Percentiles rank a stretch among this genome's conserved stretches.
These are phyloP conservation scores for Ustilago vetiveriae DNA, from an alignment of 1,284 basidiomycete species.

Conservation along the genomic window DNA sequence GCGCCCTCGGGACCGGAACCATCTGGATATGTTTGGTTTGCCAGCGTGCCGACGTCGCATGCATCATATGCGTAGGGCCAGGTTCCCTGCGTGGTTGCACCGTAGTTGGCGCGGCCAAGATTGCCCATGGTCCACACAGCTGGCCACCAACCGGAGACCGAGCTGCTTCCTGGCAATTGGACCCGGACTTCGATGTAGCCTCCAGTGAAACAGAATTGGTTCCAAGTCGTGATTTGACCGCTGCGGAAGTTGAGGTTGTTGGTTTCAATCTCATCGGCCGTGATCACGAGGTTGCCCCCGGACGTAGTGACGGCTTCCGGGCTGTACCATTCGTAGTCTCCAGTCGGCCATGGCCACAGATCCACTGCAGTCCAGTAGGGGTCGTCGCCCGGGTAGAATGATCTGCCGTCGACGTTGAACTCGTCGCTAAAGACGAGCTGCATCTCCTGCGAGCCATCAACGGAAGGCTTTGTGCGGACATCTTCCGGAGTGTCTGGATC, in stretches of 20 bases:
- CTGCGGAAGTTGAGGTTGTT: conserved; percentile 77
- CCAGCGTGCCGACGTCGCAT: conserved; percentile 58
- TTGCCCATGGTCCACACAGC: conserved; percentile 87
- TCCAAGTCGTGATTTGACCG: conserved; percentile 74
- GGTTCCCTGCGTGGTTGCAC: conserved; percentile 72
- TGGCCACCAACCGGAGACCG: conserved; percentile 74
- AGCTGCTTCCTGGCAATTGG: conserved; percentile 81
- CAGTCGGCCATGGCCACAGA: conserved; percentile 75
- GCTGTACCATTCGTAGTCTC: conserved; percentile 72
- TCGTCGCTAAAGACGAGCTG: conserved; percentile 67
- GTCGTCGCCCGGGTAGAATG: conserved; percentile 73
- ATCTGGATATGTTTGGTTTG: conserved; percentile 56
- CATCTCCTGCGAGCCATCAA: conserved; percentile 68
- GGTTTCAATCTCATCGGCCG: conserved; percentile 64
- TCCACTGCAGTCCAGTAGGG: conserved; percentile 78
- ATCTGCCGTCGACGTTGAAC: conserved; percentile 65
- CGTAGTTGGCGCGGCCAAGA: conserved; percentile 65
- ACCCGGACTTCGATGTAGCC: conserved; percentile 82
- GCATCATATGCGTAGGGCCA: conserved; percentile 74
- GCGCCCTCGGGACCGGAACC: conserved; percentile 67
- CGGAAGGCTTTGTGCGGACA: conserved; percentile 65
- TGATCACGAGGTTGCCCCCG: conserved; percentile 82
- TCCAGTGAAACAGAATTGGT: conserved; percentile 93
- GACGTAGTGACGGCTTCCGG: conserved; percentile 82
- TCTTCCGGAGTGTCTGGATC: conserved; percentile 67